Percentiles rank a stretch among this genome's conserved stretches.
phyloP scores from a whole-genome alignment of 1,284 basidiomycete genomes.

The Apiotrichum gracile region DNA sequence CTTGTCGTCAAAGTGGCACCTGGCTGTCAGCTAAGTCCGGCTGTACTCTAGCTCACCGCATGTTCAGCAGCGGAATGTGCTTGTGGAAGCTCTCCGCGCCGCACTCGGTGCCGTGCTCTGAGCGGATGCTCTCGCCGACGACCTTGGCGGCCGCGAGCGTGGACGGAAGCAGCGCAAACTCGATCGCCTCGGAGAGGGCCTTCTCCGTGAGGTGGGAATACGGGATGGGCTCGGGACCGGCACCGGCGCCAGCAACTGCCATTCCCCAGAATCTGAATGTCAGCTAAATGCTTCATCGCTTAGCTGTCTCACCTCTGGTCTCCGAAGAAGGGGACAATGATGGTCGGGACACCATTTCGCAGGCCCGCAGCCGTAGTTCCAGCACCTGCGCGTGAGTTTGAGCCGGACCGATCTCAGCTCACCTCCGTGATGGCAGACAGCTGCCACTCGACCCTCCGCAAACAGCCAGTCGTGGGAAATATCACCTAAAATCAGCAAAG shows the following conservation, averaged over 20 bases:
- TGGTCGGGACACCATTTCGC: slow-evolving; percentile 59
- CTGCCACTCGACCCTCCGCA: slow-evolving; percentile 53
- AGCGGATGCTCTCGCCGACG: slow-evolving; percentile 55
- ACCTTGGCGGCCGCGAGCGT: slow-evolving; percentile 52
- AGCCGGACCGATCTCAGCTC: slow-evolving; percentile 2
- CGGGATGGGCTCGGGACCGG: slow-evolving; percentile 59
- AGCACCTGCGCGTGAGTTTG: slow-evolving; percentile 46
- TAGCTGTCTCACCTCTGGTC: slow-evolving; percentile 54
- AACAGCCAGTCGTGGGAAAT: slow-evolving; percentile 70
- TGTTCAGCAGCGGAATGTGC: slow-evolving; percentile 59
- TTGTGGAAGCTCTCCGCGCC: slow-evolving; percentile 58
- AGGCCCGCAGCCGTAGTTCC: slow-evolving; percentile 62
- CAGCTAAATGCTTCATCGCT: slow-evolving; percentile 48
- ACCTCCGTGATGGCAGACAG: slow-evolving; percentile 65
- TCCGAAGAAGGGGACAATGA: slow-evolving; percentile 65
- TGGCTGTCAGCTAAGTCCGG: slow-evolving; percentile 12
- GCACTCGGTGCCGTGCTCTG: slow-evolving; percentile 54
- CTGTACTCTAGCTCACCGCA: slow-evolving; percentile 45
- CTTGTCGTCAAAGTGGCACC: slow-evolving; percentile 56
- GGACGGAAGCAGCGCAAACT: slow-evolving; percentile 50
- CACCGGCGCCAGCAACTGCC: slow-evolving; percentile 61
- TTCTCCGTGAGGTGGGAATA: slow-evolving; percentile 54
- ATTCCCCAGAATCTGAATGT: slow-evolving; percentile 48
- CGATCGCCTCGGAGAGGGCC: slow-evolving; percentile 55
- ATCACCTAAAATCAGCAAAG: slow-evolving; percentile 45